These are phyloP conservation scores for Tetracentron sinense DNA, from an alignment of 164 flowering plant genomes.

Conservation along the genomic window DNA sequence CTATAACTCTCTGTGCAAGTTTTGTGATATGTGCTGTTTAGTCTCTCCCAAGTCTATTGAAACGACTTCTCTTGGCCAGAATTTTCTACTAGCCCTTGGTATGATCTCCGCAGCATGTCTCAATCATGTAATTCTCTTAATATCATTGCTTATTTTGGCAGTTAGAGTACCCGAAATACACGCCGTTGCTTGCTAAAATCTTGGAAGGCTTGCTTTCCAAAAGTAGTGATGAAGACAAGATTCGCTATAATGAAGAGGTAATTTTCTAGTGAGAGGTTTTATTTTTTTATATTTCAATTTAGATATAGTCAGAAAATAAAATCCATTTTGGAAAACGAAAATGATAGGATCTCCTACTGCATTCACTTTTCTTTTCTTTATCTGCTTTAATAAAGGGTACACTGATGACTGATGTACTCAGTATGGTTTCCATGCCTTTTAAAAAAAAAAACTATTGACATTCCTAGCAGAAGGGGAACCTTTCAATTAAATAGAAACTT, in stretches of 20 bases:
- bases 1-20: too few relatives aligned
- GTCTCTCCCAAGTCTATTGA: neutral
- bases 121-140: neutral
- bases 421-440: neutral
- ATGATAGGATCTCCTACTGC: too few relatives aligned
- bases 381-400: too few relatives aligned
- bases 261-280: too few relatives aligned
- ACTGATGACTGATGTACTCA: too few relatives aligned
- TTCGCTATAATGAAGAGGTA: conserved; percentile 60
- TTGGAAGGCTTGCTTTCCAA: conserved; percentile 69
- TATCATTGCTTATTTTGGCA: conserved; percentile 30
- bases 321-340: too few relatives aligned
- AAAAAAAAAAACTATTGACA: too few relatives aligned
- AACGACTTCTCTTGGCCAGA: neutral
- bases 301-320: too few relatives aligned
- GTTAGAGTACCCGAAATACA: conserved; percentile 82
- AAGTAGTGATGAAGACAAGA: conserved; percentile 47
- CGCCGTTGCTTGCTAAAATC: conserved; percentile 81
- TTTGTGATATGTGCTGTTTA: too few relatives aligned
- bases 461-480: too few relatives aligned
- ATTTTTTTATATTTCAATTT: too few relatives aligned
- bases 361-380: too few relatives aligned
- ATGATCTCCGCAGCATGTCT: neutral
- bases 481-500: neutral
- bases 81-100: neutral